phyloP scores from a whole-genome alignment of 345 rosid genomes.

The Raphanus sativus region DNA sequence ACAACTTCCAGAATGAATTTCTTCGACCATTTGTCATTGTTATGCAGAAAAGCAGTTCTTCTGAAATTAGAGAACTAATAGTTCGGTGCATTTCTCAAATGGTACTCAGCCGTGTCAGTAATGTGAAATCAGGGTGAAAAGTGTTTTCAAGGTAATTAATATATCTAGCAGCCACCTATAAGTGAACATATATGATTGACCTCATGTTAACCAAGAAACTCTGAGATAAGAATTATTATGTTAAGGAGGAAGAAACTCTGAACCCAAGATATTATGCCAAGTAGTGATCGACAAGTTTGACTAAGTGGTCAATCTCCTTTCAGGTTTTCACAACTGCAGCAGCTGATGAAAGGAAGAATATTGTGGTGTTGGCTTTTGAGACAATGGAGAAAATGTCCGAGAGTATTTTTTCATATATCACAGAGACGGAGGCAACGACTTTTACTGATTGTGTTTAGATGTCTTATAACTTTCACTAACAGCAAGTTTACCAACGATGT shows the following conservation, averaged over 20 bases:
- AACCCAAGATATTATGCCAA: constrained; percentile 3
- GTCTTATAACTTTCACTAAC: constrained; percentile 88
- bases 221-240: too few species aligned
- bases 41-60: constrained; percentile 84
- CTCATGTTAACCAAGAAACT: constrained; percentile 19
- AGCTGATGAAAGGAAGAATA: constrained; percentile 81
- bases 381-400: constrained; percentile 93
- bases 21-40: constrained; percentile 90
- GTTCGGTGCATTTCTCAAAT: constrained; percentile 95
- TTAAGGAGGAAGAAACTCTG: constrained; percentile 8
- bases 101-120: constrained; percentile 89
- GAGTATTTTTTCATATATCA: constrained; percentile 87
- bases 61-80: constrained; percentile 87
- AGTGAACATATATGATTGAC: neutral
- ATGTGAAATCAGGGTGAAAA: constrained; percentile 98
- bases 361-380: constrained; percentile 85
- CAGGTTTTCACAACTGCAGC: constrained; percentile 91
- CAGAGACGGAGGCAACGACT: constrained; percentile 90
- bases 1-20: constrained; percentile 96
- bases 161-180: constrained; percentile 1
- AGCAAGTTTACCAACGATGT: constrained; percentile 87
- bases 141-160: constrained; percentile 88
- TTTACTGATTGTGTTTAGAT: constrained; percentile 93
- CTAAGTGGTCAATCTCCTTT: constrained; percentile 25
- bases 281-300: constrained; percentile 19